Evolutionary conservation across 345 rosid genomes (phyloP), one percentile per base, ranked within the genome.

Genomic region (Ceriops decandra): DNA sequence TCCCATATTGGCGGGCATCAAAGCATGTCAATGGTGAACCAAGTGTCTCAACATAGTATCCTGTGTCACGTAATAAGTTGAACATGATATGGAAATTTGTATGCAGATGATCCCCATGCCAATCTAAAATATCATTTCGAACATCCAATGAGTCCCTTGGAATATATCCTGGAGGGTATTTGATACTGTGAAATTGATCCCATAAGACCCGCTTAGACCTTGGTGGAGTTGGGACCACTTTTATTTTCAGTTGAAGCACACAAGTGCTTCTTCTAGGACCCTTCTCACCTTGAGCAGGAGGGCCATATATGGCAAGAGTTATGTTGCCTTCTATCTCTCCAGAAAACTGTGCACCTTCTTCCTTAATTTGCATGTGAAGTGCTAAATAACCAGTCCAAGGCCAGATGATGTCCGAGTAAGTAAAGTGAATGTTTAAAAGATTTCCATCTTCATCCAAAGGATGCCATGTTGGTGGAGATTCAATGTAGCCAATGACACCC

Each of bases 31-130:
- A 79, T 70, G 99, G 99, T 30, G 99, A 93, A 80, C 99, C 99
- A 21, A 93, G 97, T 15, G 90, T 91, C 81, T 93, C 99, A 47
- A 93, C 88, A 67, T 79, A 93, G 83, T 91, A 93, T 30, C 97
- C 99, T 38, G 93, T 86, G 75, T 93, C 97, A 57, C 89, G 86
- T 73, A 93, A 74, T 91, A 88, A 88, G 81, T 93, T 93, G 86
- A 83, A 93, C 99, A 93, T 85, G 59, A 88, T 82, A 72, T 93
- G 98, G 76, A 83, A 93, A 82, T 93, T 93, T 67, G 98, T 93
- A 74, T 93, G 98, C 59, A 93, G 93, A 74, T 93, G 98, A 88
- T 93, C 98, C 30, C 98, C 98, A 75, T 93, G 98, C 98, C 98
- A 93, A 60, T 93, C 98, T 60, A 93, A 96, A 79, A 93, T 93